A percentile compares a stretch with the other conserved stretches of the same genome.
phyloP scores from a whole-genome alignment of 2,329 filamentous ascomycete species.

The Xylaria sp. region DNA sequence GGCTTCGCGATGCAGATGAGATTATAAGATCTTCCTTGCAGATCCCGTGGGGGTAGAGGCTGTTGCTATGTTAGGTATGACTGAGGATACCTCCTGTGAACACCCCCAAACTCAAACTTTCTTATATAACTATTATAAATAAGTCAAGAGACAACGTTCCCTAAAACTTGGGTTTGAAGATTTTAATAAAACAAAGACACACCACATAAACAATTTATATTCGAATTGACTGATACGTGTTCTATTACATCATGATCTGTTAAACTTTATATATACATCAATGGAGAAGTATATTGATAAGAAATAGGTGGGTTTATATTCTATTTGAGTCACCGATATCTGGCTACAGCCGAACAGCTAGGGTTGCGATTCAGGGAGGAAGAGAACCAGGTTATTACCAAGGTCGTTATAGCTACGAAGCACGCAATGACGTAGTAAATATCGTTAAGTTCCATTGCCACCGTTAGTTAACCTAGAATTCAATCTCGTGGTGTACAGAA shows the following conservation, averaged over 20 bases:
- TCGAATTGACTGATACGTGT: background rate
- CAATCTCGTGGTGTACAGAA: background rate
- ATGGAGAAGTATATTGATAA: background rate
- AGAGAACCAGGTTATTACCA: background rate
- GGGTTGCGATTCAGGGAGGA: background rate
- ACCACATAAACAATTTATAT: background rate
- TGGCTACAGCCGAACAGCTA: background rate
- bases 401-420: background rate
- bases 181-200: background rate
- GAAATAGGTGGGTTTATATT: background rate
- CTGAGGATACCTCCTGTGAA: background rate
- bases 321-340: background rate
- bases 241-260: background rate
- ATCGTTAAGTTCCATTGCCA: background rate
- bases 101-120: background rate
- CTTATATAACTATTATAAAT: background rate
- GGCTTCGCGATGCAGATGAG: constrained; percentile 23
- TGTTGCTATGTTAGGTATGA: constrained; percentile 6
- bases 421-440: background rate
- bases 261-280: background rate
- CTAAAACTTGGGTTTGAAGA: background rate
- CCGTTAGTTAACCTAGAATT: background rate
- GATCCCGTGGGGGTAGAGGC: constrained; percentile 27
- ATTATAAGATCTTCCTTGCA: constrained; percentile 28
- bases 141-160: background rate